A percentile compares a stretch with the other conserved stretches of the same genome.
Conservation (phyloP, 805 yeast species). For the Candida bentonensis region DNA sequence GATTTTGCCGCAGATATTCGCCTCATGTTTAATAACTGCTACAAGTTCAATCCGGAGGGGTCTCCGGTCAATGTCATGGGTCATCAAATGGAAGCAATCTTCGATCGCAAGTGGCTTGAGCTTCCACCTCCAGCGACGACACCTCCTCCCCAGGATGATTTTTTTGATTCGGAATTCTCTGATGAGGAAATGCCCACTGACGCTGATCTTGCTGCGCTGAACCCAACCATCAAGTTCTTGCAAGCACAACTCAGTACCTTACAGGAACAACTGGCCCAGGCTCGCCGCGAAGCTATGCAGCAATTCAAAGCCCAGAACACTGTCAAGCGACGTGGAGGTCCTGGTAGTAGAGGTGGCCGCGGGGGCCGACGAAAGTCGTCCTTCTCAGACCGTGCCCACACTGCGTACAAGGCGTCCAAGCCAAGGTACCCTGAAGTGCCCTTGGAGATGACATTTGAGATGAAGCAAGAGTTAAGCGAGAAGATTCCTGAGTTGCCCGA, state of each 20-base stretch:
- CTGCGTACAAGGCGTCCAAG: constrained; percentile 16
- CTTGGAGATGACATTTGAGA: constrained; percentile 65
- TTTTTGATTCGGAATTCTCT: constrained; percentile 27
- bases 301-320: constrained; percentile 11
- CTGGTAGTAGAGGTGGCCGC: not conserved
- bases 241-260: constrained; percentile 78
- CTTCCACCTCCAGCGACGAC: constrained; percentile 59
- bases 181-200: constrained; percentile 40
- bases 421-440: constrained; percentile 7
- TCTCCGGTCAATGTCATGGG: constrained; percentile 95
- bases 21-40: constrained; percentile 79
- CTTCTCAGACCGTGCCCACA: constrained; percentile 13
- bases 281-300: constrained; percentile 34
- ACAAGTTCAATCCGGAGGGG: constrained; percentile 90
- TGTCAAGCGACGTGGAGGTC: constrained; percentile 4
- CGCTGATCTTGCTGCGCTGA: constrained; percentile 16
- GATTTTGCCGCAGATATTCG: constrained; percentile 75
- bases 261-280: constrained; percentile 69
- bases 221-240: constrained; percentile 80
- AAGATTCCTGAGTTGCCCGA: constrained; percentile 62
- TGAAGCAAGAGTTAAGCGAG: constrained; percentile 90
- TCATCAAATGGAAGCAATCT: constrained; percentile 72
- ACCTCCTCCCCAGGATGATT: constrained; percentile 30
- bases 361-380: constrained; percentile 4
- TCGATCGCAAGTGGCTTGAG: constrained; percentile 79